Percentiles rank a stretch among this genome's conserved stretches.
These are phyloP conservation scores for Perilla frutescens DNA, from an alignment of 257 asterid genomes.

Conservation along the genomic window DNA sequence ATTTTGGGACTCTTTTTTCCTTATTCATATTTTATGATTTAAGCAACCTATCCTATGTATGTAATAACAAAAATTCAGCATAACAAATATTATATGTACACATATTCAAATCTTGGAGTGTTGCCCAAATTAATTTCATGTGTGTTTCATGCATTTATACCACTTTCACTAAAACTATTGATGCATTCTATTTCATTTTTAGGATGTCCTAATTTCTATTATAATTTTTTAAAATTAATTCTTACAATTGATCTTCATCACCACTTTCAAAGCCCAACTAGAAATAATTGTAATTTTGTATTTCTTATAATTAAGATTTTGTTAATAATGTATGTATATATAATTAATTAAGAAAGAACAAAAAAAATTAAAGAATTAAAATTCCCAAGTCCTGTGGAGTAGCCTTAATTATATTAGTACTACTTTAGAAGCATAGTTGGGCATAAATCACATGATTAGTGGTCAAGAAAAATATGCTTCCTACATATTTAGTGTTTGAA, in stretches of 20 bases:
- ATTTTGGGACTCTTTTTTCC: background rate
- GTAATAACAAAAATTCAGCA: background rate
- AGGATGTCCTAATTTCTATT: too few species aligned
- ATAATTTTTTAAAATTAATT: too few species aligned
- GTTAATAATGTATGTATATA: background rate
- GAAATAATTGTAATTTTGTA: too few species aligned
- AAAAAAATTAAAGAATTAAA: background rate
- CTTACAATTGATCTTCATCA: background rate
- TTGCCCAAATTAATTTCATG: too few species aligned
- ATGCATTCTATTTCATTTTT: too few species aligned
- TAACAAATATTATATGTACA: background rate
- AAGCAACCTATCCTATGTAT: background rate
- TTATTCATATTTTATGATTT: background rate
- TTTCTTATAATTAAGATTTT: background rate
- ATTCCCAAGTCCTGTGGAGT: slow-evolving; percentile 19
- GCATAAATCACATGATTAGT: slow-evolving; percentile 29
- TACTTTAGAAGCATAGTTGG: slow-evolving; percentile 20
- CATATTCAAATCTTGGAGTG: too few species aligned
- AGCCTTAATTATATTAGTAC: slow-evolving; percentile 14
- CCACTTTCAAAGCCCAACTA: background rate
- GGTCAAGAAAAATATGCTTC: slow-evolving; percentile 26
- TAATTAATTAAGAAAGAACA: background rate
- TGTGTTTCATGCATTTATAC: too few species aligned
- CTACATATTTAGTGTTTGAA: slow-evolving; percentile 5
- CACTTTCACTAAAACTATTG: too few species aligned